Evolutionary conservation across 495 filamentous ascomycete species (phyloP).

Genomic region (Daldinia concentrica): DNA sequence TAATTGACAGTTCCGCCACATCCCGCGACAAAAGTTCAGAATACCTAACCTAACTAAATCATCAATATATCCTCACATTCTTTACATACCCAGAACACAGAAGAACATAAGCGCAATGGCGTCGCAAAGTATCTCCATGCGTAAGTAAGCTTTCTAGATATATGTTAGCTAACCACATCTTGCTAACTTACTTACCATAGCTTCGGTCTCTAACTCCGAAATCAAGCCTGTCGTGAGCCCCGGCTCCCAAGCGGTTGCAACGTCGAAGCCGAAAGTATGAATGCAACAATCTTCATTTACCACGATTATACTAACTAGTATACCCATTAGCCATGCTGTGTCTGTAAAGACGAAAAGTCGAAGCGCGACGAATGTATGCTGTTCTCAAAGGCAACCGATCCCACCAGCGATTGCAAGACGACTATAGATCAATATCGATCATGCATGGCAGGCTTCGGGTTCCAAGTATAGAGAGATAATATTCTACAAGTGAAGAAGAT

Average conservation of each 20-base stretch:
- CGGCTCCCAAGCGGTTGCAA: conserved; percentile 36
- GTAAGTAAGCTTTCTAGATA: conserved; percentile 39
- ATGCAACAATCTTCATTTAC: not conserved
- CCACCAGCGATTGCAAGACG: conserved; percentile 79
- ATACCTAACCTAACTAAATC: not conserved
- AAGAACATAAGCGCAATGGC: conserved; percentile 43
- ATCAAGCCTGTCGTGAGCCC: conserved; percentile 33
- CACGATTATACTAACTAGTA: conserved; percentile 9
- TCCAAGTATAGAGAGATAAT: conserved; percentile 66
- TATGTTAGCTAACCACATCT: conserved; percentile 1
- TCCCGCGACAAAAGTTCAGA: conserved; percentile 13
- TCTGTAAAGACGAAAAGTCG: conserved; percentile 95
- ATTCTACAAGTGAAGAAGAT: not conserved
- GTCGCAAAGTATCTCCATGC: conserved; percentile 45
- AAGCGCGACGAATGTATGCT: conserved; percentile 98
- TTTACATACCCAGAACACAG: not conserved
- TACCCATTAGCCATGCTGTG: conserved; percentile 84
- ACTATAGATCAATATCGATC: conserved; percentile 85
- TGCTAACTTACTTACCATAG: conserved; percentile 36
- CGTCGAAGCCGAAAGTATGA: conserved; percentile 58
- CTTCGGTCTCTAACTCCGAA: conserved; percentile 45
- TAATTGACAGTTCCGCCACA: conserved; percentile 6
- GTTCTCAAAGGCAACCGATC: conserved; percentile 81
- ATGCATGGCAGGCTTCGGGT: conserved; percentile 95
- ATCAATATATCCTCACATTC: not conserved